Evolutionary conservation across 805 yeast genomes (phyloP), one percentile per base, ranked within the genome.

Genomic region (Yarrowia hollandica): DNA sequence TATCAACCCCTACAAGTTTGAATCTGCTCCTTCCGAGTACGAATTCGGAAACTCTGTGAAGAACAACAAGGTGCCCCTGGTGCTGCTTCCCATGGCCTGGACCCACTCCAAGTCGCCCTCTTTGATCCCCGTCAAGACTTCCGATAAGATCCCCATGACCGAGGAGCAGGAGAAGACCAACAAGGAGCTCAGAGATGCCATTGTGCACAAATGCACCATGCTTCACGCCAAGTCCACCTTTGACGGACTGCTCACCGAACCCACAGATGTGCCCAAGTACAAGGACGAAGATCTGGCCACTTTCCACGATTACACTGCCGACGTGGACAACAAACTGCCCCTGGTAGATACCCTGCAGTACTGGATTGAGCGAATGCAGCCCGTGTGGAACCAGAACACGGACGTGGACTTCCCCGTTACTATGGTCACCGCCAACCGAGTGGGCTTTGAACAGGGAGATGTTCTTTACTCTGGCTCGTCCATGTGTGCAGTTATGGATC

Each of bases 41-140:
- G 97, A 91, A 70, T 88, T 87, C 70, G 78, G 91, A 0, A 69
- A 71, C 25, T 75, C 76, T 56, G 82, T 87, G 61, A 67, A 74
- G 18, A 65, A 71, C 0, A 77, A 82, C 41, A 66, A 74, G 10
- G 80, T 82, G 0, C 76, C 80, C 30, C 71, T 91, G 60, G 75
- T 88, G 0, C 67, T 91, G 12, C 82, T 86, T 61, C 96, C 97
- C 1, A 90, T 87, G 80, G 95, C 95, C 0, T 91, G 97, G 97
- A 74, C 89, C 3, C 64, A 66, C 18, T 42, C 64, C n/a, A 58
- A 37, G 22, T 60, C 62, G 15, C 66, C 67, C 0, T 55, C 54
- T 23, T 10, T 60, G 19, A 21, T 35, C 2, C 28, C 41, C 12
- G 23, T 28, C 25, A 26, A 25, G 44, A 35, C 58, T 4, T 35